Percentiles rank a stretch among this genome's conserved stretches.
phyloP scores from a whole-genome alignment of 2,329 filamentous ascomycete genomes.

The Diplodia seriata region DNA sequence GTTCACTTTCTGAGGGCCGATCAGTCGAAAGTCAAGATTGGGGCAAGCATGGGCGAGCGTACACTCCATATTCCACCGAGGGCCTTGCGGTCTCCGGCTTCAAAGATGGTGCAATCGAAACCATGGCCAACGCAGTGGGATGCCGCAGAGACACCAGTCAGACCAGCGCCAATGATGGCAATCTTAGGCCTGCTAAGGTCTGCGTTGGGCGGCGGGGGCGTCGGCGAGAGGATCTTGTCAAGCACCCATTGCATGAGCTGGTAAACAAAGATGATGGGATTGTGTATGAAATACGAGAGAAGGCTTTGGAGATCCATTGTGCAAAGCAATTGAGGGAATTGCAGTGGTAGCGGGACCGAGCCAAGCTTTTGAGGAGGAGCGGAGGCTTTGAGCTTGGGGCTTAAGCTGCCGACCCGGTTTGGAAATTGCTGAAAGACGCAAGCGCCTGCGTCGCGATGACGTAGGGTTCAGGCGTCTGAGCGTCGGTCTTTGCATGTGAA shows the following conservation, averaged over 20 bases:
- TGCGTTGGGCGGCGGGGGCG: conserved; percentile 66
- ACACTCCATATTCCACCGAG: conserved; percentile 84
- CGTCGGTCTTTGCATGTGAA: conserved; percentile 19
- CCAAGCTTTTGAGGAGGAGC: conserved; percentile 8
- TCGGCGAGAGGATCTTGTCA: conserved; percentile 70
- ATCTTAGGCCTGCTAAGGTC: conserved; percentile 66
- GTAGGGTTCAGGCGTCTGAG: not conserved
- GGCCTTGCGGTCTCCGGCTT: conserved; percentile 69
- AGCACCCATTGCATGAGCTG: conserved; percentile 70
- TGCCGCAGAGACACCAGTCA: conserved; percentile 79
- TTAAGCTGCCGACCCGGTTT: conserved; percentile 4
- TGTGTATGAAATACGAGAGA: conserved; percentile 44
- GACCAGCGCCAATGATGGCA: conserved; percentile 56
- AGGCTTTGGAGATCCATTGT: conserved; percentile 31
- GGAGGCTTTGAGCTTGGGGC: not conserved
- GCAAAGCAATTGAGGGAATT: not conserved
- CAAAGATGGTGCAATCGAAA: conserved; percentile 81
- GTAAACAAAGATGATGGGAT: conserved; percentile 66
- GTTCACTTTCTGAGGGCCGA: conserved; percentile 69
- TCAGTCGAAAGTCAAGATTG: not conserved
- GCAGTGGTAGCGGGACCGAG: not conserved
- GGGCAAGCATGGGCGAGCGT: conserved; percentile 41
- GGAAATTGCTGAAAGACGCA: not conserved
- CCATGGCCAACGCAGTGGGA: conserved; percentile 85
- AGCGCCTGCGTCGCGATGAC: conserved; percentile 17